Conservation (phyloP, 768 basidiomycete species). For the Mycena albidolilacea region DNA sequence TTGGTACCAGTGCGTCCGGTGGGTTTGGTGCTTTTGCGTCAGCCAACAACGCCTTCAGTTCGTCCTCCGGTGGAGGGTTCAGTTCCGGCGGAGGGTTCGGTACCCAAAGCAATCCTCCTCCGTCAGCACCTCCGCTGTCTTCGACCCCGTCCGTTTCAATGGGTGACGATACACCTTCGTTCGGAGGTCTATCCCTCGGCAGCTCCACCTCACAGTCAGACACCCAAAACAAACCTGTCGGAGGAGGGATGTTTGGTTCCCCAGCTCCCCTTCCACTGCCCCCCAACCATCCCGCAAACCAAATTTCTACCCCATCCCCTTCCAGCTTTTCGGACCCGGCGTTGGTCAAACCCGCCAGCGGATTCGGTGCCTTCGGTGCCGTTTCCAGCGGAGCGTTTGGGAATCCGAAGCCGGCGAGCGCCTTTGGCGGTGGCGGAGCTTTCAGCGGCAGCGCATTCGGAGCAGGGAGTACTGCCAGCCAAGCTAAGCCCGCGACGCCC, state of each 20-base stretch:
- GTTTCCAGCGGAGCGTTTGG: conserved; percentile 49
- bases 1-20: conserved; percentile 46
- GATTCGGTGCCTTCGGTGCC: conserved; percentile 44
- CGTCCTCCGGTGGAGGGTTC: conserved; percentile 35
- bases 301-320: conserved; percentile 31
- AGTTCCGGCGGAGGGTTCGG: conserved; percentile 16
- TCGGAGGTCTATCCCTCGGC: conserved; percentile 52
- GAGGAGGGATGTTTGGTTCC: conserved; percentile 50
- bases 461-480: conserved; percentile 14
- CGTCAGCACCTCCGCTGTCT: conserved; percentile 38
- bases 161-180: conserved; percentile 48
- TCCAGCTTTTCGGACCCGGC: conserved; percentile 31
- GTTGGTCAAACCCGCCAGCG: conserved; percentile 39
- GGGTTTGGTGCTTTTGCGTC: conserved; percentile 49
- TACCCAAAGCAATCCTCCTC: conserved; percentile 1
- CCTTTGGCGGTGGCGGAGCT: conserved; percentile 58
- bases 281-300: conserved; percentile 44
- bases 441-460: conserved; percentile 34
- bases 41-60: conserved; percentile 44
- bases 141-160: conserved; percentile 45
- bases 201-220: conserved; percentile 39
- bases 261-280: conserved; percentile 42
- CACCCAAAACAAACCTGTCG: conserved; percentile 40
- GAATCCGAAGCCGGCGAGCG: conserved; percentile 43
- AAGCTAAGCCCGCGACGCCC: conserved; percentile 16